Conservation (phyloP, 768 basidiomycete genomes). For the Calocybe indica region DNA sequence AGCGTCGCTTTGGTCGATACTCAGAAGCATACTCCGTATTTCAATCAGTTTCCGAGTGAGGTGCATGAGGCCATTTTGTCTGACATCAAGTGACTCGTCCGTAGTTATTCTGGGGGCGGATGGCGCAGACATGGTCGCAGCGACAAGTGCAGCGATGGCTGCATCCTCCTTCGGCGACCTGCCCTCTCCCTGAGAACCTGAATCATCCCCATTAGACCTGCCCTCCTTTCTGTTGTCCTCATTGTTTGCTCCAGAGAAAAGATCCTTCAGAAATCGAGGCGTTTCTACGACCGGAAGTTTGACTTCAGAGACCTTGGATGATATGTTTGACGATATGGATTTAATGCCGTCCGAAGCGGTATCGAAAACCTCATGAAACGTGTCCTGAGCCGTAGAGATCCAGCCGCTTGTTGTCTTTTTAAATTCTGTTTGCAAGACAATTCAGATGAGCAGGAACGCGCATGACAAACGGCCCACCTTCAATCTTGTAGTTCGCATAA, state of each 20-base stretch:
- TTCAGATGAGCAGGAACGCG: neutral
- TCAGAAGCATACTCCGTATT: slow-evolving; percentile 89
- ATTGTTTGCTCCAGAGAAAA: slow-evolving; percentile 31
- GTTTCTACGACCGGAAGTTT: slow-evolving; percentile 43
- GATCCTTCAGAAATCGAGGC: slow-evolving; percentile 67
- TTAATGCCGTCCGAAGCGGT: slow-evolving; percentile 43
- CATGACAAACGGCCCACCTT: slow-evolving; percentile 49
- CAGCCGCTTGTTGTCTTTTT: slow-evolving; percentile 62
- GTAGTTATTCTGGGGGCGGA: slow-evolving; percentile 46
- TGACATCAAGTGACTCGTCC: slow-evolving; percentile 34
- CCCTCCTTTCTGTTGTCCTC: slow-evolving; percentile 20
- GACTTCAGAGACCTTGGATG: slow-evolving; percentile 53
- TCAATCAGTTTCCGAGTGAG: slow-evolving; percentile 94
- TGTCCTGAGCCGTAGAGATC: slow-evolving; percentile 60
- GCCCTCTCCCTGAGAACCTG: slow-evolving; percentile 32
- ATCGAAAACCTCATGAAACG: slow-evolving; percentile 64
- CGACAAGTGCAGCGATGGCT: slow-evolving; percentile 68
- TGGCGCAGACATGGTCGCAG: slow-evolving; percentile 74
- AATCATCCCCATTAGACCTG: slow-evolving; percentile 23
- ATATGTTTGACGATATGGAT: slow-evolving; percentile 53
- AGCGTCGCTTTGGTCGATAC: slow-evolving; percentile 92
- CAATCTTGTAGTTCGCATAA: slow-evolving; percentile 96
- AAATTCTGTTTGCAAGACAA: slow-evolving; percentile 47
- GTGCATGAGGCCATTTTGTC: slow-evolving; percentile 85
- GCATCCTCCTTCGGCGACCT: slow-evolving; percentile 53